These are phyloP conservation scores for Claviceps pazoutovae DNA, from an alignment of 2,329 filamentous ascomycete genomes.

Conservation along the genomic window DNA sequence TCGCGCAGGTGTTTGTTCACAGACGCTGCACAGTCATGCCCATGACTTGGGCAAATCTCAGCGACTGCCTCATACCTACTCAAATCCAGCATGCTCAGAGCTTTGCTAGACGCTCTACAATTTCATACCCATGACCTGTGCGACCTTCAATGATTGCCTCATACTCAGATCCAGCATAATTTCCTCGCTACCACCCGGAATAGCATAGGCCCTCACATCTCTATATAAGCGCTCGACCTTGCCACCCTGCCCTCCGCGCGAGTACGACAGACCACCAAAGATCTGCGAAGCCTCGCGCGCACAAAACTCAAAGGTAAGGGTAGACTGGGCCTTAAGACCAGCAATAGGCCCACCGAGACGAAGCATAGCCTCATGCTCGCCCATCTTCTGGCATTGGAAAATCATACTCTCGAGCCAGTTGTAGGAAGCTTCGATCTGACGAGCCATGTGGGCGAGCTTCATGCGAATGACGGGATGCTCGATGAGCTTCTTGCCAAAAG, in stretches of 20 bases:
- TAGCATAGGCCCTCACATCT: constrained; percentile 90
- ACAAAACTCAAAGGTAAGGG: constrained; percentile 93
- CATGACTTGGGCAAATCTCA: neutral
- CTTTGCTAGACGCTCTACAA: constrained; percentile 36
- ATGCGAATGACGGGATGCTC: constrained; percentile 94
- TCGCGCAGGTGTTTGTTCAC: too few relatives aligned
- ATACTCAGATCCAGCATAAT: constrained; percentile 98
- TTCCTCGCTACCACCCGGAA: constrained; percentile 91
- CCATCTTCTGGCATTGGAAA: constrained; percentile 87
- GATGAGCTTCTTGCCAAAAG: constrained; percentile 92
- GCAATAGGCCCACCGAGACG: constrained; percentile 91
- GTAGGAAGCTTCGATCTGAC: constrained; percentile 94
- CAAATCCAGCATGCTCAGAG: too few relatives aligned
- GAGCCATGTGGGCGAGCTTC: constrained; percentile 96
- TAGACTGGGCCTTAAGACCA: constrained; percentile 83
- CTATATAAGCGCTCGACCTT: constrained; percentile 92
- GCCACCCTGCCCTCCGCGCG: constrained; percentile 80
- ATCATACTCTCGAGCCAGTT: constrained; percentile 93
- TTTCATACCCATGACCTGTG: constrained; percentile 91
- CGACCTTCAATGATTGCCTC: constrained; percentile 75
- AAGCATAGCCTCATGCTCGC: constrained; percentile 88
- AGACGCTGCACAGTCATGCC: neutral
- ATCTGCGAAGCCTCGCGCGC: constrained; percentile 94
- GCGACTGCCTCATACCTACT: too few relatives aligned
- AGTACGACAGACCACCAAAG: constrained; percentile 88